phyloP scores from a whole-genome alignment of 257 asterid genomes.

The Solanum verrucosum region DNA sequence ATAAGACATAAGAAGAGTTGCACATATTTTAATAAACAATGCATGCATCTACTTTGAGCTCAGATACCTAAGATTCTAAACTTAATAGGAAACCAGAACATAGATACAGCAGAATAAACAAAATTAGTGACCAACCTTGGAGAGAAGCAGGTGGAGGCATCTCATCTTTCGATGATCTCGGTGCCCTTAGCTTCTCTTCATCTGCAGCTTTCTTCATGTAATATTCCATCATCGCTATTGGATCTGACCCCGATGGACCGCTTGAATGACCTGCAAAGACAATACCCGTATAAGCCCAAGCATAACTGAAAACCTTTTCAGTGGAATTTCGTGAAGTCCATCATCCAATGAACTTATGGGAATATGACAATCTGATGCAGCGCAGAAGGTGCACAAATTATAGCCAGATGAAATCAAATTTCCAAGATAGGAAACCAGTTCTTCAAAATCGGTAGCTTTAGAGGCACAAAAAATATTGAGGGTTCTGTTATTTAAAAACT shows the following conservation, averaged over 20 bases:
- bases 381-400: not conserved
- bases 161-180: slow-evolving; percentile 73
- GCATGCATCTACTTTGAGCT: not conserved
- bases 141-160: slow-evolving; percentile 95
- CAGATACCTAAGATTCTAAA: not conserved
- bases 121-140: slow-evolving; percentile 34
- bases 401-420: not conserved
- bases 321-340: not conserved
- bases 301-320: not conserved
- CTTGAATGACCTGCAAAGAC: slow-evolving; percentile 41
- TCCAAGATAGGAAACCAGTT: not conserved
- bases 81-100: not conserved
- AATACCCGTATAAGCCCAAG: not conserved
- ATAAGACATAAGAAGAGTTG: not conserved
- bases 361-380: not conserved
- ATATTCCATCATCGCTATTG: slow-evolving; percentile 92
- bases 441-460: not conserved
- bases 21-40: not conserved
- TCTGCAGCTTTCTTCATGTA: slow-evolving; percentile 88
- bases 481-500: not conserved
- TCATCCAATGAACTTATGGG: not conserved
- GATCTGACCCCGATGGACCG: slow-evolving; percentile 51
- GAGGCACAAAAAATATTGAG: not conserved
- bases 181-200: slow-evolving; percentile 68
- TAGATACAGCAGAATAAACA: not conserved